These are phyloP conservation scores for Xylaria sp. DNA, from an alignment of 2,329 filamentous ascomycete genomes.

Conservation along the genomic window DNA sequence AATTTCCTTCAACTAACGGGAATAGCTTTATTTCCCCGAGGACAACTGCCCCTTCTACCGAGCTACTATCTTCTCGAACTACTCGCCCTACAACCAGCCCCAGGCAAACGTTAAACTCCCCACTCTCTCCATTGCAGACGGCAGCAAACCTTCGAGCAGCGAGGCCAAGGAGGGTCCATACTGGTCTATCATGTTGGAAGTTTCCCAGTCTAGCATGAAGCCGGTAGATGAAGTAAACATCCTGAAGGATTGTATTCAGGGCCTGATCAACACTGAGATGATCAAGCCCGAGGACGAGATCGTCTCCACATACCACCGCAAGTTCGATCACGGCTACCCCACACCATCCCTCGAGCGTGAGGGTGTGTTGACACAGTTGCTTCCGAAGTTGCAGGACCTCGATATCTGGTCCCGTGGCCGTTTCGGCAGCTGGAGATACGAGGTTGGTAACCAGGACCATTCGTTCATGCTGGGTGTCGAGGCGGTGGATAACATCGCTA, in stretches of 20 bases:
- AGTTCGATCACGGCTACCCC: constrained; percentile 98
- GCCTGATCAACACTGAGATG: constrained; percentile 98
- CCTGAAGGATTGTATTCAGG: constrained; percentile 91
- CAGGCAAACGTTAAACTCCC: constrained; percentile 82
- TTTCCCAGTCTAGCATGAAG: constrained; percentile 96
- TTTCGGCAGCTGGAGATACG: constrained; percentile 98
- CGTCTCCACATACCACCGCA: constrained; percentile 96
- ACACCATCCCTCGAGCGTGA: constrained; percentile 95
- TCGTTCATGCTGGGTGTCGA: constrained; percentile 97
- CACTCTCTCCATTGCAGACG: constrained; percentile 85
- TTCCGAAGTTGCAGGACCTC: constrained; percentile 90
- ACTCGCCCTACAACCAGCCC: constrained; percentile 98
- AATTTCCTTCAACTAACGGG: constrained; percentile 22
- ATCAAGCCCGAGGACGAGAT: constrained; percentile 91
- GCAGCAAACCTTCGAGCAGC: constrained; percentile 78
- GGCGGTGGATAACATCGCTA: constrained; percentile 89
- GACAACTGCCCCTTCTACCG: constrained; percentile 99
- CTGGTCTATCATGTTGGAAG: constrained; percentile 99
- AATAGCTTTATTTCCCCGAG: constrained; percentile 94
- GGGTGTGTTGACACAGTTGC: constrained; percentile 88
- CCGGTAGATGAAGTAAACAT: constrained; percentile 87
- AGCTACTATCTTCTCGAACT: constrained; percentile 99
- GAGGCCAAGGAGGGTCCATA: constrained; percentile 89
- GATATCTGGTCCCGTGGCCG: constrained; percentile 96
- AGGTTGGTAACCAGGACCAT: constrained; percentile 95